Evolutionary conservation across 768 basidiomycete genomes (phyloP), one percentile per base, ranked within the genome.

Genomic region (Leccinellum rugosiceps): DNA sequence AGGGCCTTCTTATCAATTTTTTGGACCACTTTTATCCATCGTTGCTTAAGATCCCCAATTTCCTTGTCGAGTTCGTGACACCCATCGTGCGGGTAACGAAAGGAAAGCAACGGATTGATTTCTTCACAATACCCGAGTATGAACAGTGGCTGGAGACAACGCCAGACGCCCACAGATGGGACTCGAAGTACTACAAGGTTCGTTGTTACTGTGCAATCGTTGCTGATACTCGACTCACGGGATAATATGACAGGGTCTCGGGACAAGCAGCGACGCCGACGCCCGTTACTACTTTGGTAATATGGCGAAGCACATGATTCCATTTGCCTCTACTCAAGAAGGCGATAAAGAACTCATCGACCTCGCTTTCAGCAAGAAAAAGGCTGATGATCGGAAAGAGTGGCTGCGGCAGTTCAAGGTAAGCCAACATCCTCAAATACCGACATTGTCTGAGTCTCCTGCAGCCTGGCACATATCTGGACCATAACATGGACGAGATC

Each of bases 291-390:
- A 98, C 75, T 99, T 99, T 71, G 80, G 87, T 57, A 82, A 90
- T 65, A 94, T 98, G 84, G 79, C 80, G 67, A 95, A 90, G 68
- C 97, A 99, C 68, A 89, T 96, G 82, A 92, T 99, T 55, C 90
- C 93, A 0, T 98, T 99, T 75, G 82, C 89, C 3, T 75, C 85
- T 3, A 86, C 85, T 4, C 84, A 90, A 66, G 82, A 87, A 0
- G 94, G 87, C 3, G 97, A 98, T 63, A 85, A 84, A 46, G 87
- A 86, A 7, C 80, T 98, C 34, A 96, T 99, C 58, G 97, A 99
- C 41, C 86, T 99, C 55, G 97, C 97, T 0, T 99, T 99, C 80
- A 98, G 93, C 78, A 99, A 98, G 84, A 98, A 98, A 80, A 98
- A 96, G 69, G 92, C 94, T 0, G 97, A 99, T 58, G 94, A 98